Evolutionary conservation across 306 rosid genomes (phyloP).

Genomic region (Ziziphus jujuba): DNA sequence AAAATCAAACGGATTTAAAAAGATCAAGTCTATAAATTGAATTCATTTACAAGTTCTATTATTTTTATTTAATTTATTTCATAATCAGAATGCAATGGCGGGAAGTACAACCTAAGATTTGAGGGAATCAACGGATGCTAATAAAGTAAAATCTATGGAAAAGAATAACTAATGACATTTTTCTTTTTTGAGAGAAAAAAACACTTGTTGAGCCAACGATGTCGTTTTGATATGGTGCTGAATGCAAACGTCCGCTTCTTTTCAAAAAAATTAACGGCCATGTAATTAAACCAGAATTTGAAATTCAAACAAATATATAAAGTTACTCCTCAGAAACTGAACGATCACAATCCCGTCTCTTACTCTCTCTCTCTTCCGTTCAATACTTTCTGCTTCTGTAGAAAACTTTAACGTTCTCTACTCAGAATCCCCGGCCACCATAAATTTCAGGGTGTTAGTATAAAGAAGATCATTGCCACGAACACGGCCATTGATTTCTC

Average conservation of each 20-base stretch:
- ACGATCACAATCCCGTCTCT: slow-evolving; percentile 5
- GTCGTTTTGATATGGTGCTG: not conserved
- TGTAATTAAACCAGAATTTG: slow-evolving; percentile 17
- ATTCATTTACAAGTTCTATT: no score
- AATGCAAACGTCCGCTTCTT: not conserved
- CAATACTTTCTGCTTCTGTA: slow-evolving; percentile 10
- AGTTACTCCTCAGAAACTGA: not conserved
- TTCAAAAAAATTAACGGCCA: slow-evolving; percentile 23
- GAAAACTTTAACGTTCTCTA: not conserved
- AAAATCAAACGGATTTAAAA: no score
- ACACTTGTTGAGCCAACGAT: not conserved
- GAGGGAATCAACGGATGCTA: no score
- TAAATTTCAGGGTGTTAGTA: not conserved
- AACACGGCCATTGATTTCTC: not conserved
- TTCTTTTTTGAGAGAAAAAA: no score
- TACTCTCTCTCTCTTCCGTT: not conserved
- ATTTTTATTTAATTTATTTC: no score
- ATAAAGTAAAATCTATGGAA: no score
- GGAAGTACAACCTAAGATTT: no score
- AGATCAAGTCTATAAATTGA: no score
- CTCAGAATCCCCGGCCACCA: not conserved
- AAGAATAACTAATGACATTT: no score
- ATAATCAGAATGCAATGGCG: no score
- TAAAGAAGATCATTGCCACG: slow-evolving; percentile 4
- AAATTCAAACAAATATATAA: slow-evolving; percentile 17